phyloP scores from a whole-genome alignment of 78 protist species.

The Dictyostelium capitatum region DNA sequence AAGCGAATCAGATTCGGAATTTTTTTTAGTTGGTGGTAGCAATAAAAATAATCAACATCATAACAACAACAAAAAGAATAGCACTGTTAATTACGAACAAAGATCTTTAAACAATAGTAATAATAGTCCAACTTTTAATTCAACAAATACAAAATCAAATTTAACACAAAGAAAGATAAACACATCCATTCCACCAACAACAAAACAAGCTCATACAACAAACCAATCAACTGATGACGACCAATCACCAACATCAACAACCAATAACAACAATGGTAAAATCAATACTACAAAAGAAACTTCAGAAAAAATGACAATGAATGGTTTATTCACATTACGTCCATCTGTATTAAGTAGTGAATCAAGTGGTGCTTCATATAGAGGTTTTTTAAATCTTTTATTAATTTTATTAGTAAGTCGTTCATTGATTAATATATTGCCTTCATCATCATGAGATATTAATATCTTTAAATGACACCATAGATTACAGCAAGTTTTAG shows the following conservation, averaged over 20 bases:
- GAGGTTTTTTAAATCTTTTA: slow-evolving; percentile 60
- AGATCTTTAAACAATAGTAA: background rate
- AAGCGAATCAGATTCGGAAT: slow-evolving; percentile 52
- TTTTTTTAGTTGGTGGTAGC: slow-evolving; percentile 1
- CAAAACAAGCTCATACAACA: background rate
- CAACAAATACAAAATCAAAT: background rate
- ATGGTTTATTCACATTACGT: slow-evolving; percentile 41
- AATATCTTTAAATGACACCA: background rate
- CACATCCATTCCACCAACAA: background rate
- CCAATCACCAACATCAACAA: background rate
- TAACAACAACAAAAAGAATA: too few species aligned
- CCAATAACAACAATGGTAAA: background rate
- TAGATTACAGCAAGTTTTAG: slow-evolving; percentile 67
- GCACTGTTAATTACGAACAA: background rate
- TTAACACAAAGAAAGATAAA: slow-evolving; percentile 11
- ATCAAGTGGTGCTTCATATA: slow-evolving; percentile 18
- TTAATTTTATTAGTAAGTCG: slow-evolving; percentile 33
- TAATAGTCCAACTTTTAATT: background rate
- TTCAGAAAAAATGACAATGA: background rate
- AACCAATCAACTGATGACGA: background rate
- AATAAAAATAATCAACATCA: background rate
- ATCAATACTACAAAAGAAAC: background rate
- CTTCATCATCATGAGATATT: too few species aligned
- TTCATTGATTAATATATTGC: background rate
- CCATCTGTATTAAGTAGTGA: slow-evolving; percentile 61